These are phyloP conservation scores for Carex scoparia DNA, from an alignment of 176 grass and related monocot genomes.

Conservation along the genomic window DNA sequence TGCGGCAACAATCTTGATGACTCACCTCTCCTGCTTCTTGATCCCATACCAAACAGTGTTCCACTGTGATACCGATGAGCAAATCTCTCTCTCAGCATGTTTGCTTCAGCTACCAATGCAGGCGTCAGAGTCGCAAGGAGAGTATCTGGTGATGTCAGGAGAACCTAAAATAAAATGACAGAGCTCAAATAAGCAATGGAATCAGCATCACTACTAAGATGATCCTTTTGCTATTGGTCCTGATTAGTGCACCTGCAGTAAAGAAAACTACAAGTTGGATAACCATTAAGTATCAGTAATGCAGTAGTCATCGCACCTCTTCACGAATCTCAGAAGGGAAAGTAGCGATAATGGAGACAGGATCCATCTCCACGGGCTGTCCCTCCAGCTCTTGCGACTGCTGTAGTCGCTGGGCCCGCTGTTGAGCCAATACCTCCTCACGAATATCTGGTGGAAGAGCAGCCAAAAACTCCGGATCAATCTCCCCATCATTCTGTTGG, in stretches of 20 bases:
- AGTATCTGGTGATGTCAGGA: constrained; percentile 97
- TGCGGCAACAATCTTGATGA: constrained; percentile 69
- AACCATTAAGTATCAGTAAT: constrained; percentile 2
- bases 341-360: constrained; percentile 97
- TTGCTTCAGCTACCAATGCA: constrained; percentile 96
- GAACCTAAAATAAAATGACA: constrained; percentile 50
- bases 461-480: constrained; percentile 99
- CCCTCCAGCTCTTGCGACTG: constrained; percentile 91
- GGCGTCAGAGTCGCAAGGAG: constrained; percentile 87
- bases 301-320: constrained; percentile 46
- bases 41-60: constrained; percentile 74
- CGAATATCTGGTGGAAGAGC: constrained; percentile 97
- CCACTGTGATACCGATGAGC: constrained; percentile 78
- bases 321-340: constrained; percentile 96
- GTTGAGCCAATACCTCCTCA: constrained; percentile 91
- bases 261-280: constrained; percentile 1
- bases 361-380: constrained; percentile 97
- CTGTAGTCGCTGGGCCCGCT: constrained; percentile 78
- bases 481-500: constrained; percentile 70
- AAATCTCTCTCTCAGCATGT: constrained; percentile 95
- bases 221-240: neutral
- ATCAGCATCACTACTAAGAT: constrained; percentile 21
- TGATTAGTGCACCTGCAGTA: neutral
- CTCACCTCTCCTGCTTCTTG: constrained; percentile 79
- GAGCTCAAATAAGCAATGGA: neutral